These are phyloP conservation scores for Elongisporangium anandrum DNA, from an alignment of 352 stramenopile species.

Conservation along the genomic window DNA sequence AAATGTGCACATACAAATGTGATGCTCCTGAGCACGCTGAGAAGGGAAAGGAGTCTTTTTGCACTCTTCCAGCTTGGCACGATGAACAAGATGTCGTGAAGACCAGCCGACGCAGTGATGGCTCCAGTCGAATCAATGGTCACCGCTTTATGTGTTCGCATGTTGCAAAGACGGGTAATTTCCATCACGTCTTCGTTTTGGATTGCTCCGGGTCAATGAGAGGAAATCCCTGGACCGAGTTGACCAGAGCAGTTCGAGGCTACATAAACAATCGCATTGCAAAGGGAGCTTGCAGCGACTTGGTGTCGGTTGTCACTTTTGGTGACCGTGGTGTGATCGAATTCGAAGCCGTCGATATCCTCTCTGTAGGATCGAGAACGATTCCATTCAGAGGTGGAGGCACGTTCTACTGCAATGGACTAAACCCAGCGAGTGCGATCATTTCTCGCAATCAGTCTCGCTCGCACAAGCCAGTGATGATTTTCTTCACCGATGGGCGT, in stretches of 20 bases:
- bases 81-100: too few relatives aligned
- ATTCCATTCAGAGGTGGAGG: conserved; percentile 24
- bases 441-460: conserved; percentile 28
- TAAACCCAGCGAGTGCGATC: conserved; percentile 23
- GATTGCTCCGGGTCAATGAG: conserved; percentile 46
- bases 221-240: conserved; percentile 19
- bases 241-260: conserved; percentile 13
- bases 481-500: conserved; percentile 46
- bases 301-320: conserved; percentile 42
- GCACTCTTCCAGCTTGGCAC: conserved; percentile 32
- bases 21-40: conserved; percentile 25
- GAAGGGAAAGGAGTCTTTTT: conserved; percentile 14
- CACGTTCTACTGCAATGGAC: conserved; percentile 28
- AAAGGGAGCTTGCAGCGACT: conserved; percentile 16
- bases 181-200: conserved; percentile 46
- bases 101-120: background rate
- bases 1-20: conserved; percentile 30
- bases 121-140: conserved; percentile 17
- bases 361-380: background rate
- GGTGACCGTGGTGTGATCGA: conserved; percentile 18
- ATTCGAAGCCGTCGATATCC: conserved; percentile 18
- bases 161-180: conserved; percentile 4
- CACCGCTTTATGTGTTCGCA: conserved; percentile 37
- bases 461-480: conserved; percentile 25
- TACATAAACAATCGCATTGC: conserved; percentile 30